A percentile compares a stretch with the other conserved stretches of the same genome.
Conservation (phyloP, 1,284 basidiomycete genomes). For the Cutaneotrichosporon daszewskae region DNA sequence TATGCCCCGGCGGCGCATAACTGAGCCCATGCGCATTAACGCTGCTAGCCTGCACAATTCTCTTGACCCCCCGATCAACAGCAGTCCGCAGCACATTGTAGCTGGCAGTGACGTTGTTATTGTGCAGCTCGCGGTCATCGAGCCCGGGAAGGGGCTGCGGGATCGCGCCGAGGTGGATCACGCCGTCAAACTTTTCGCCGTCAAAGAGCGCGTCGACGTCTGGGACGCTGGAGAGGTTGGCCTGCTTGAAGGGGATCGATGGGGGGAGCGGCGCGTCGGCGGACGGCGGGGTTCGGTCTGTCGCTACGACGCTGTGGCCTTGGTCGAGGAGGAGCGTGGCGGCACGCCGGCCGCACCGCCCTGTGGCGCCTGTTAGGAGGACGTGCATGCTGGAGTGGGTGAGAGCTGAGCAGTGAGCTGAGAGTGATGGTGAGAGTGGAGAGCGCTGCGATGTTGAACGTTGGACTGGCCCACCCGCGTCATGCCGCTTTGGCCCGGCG, state of each 20-base stretch:
- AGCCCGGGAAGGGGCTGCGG: conserved; percentile 28
- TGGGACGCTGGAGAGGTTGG: conserved; percentile 28
- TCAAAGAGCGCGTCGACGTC: conserved; percentile 27
- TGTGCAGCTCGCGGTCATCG: conserved; percentile 31
- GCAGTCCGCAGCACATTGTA: conserved; percentile 45
- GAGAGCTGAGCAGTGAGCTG: not conserved
- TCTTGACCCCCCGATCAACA: conserved; percentile 30
- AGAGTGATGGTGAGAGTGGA: not conserved
- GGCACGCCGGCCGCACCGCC: conserved; percentile 27
- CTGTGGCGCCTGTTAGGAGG: conserved; percentile 43
- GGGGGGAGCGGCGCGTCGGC: conserved; percentile 2
- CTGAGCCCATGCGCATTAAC: conserved; percentile 38
- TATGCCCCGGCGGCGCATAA: conserved; percentile 26
- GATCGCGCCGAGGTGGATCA: conserved; percentile 46
- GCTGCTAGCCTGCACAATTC: conserved; percentile 43
- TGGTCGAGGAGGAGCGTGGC: conserved; percentile 23
- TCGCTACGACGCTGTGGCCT: conserved; percentile 32
- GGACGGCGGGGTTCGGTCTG: conserved; percentile 31
- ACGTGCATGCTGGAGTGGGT: conserved; percentile 29
- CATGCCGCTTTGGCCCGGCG: too few relatives aligned
- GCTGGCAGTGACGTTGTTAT: conserved; percentile 35
- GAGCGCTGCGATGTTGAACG: too few relatives aligned
- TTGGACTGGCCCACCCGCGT: too few relatives aligned
- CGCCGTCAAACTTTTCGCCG: conserved; percentile 25
- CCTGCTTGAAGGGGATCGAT: conserved; percentile 14